A percentile compares a stretch with the other conserved stretches of the same genome.
Evolutionary conservation across 1,284 basidiomycete species (phyloP).

Genomic region (Macrocystidia cucumis): DNA sequence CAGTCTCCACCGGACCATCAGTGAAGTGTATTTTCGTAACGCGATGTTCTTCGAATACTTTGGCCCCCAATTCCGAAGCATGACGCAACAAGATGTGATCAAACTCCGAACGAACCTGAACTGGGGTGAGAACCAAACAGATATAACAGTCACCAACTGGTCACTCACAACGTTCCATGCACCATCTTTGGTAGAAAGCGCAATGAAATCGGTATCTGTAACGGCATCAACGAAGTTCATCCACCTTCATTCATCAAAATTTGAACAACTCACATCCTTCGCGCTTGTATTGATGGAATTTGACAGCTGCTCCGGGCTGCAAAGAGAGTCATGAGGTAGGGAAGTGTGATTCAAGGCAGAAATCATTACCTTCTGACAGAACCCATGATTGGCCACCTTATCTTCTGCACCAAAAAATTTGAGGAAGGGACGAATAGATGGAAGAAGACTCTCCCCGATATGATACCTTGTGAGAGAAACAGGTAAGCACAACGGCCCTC

Average conservation of each 20-base stretch:
- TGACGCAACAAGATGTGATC: constrained; percentile 39
- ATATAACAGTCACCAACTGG: background rate
- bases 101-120: constrained; percentile 37
- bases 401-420: constrained; percentile 34
- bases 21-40: constrained; percentile 22
- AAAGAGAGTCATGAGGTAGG: constrained; percentile 2
- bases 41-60: constrained; percentile 30
- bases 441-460: constrained; percentile 39
- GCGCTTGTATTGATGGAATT: constrained; percentile 34
- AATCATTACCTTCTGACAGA: constrained; percentile 32
- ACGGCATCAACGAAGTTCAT: background rate
- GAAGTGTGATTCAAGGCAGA: background rate
- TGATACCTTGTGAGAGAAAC: constrained; percentile 32
- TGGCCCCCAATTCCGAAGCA: constrained; percentile 28
- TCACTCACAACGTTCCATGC: constrained; percentile 17
- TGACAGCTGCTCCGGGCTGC: constrained; percentile 34
- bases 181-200: constrained; percentile 10
- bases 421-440: constrained; percentile 35
- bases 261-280: constrained; percentile 32
- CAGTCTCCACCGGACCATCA: constrained; percentile 7
- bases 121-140: background rate
- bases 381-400: constrained; percentile 28
- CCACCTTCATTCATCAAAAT: background rate
- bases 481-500: too few species aligned
- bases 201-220: constrained; percentile 17